Evolutionary conservation across 768 basidiomycete genomes (phyloP).

Genomic region (Sarcodon aspratus): DNA sequence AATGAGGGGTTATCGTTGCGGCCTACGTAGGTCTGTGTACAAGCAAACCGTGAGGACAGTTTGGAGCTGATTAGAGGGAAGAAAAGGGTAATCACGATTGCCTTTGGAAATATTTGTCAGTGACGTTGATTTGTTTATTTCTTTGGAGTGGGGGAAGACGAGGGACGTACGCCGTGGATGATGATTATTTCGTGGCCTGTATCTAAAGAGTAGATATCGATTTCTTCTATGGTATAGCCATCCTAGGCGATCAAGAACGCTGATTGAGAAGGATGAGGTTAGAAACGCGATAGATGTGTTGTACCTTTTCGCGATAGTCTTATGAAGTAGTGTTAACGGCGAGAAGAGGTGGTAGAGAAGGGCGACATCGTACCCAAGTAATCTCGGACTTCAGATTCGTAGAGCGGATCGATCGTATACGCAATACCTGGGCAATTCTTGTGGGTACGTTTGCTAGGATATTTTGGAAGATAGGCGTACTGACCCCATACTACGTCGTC

Average conservation of each 20-base stretch:
- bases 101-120: no score
- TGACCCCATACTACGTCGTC: conserved; percentile 82
- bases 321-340: neutral
- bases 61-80: no score
- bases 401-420: conserved; percentile 75
- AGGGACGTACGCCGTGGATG: conserved; percentile 27
- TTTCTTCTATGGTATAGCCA: conserved; percentile 76
- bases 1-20: conserved; percentile 83
- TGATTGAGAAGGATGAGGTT: neutral
- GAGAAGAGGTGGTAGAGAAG: neutral
- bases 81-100: no score
- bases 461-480: conserved; percentile 6
- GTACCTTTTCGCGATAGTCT: conserved; percentile 81
- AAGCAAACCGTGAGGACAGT: no score
- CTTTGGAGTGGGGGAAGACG: neutral
- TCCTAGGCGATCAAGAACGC: conserved; percentile 35
- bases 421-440: conserved; percentile 50
- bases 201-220: conserved; percentile 60
- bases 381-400: conserved; percentile 65
- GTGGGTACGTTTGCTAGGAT: neutral
- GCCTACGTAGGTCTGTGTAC: conserved; percentile 71
- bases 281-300: neutral
- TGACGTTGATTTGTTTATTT: neutral
- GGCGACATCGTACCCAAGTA: conserved; percentile 53
- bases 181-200: conserved; percentile 37